These are phyloP conservation scores for Marvania coccoides DNA, from an alignment of 139 green algal species.

Conservation along the genomic window DNA sequence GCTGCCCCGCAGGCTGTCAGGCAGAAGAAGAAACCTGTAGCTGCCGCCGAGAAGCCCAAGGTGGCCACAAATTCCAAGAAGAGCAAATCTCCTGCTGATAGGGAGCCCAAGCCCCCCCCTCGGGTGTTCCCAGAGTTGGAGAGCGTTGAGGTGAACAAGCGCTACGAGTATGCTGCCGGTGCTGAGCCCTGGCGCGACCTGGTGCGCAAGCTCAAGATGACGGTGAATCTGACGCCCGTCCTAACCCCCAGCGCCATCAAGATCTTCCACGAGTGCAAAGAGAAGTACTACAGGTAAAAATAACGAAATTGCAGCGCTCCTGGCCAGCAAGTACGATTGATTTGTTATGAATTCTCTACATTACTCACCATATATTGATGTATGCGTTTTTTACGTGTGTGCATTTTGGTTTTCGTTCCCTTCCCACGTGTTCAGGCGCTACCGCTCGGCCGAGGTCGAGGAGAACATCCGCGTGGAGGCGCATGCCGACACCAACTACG, in stretches of 20 bases:
- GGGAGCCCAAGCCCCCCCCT: not conserved
- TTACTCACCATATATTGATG: too few species aligned
- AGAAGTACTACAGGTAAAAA: conserved; percentile 4
- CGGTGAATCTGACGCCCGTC: not conserved
- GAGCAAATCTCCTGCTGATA: not conserved
- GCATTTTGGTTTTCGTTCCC: too few species aligned
- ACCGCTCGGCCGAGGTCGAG: not conserved
- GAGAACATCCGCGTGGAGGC: conserved; percentile 1
- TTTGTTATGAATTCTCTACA: too few species aligned
- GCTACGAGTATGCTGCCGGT: conserved; percentile 1
- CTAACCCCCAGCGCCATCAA: not conserved
- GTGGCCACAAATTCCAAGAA: too few species aligned
- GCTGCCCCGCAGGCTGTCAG: not conserved
- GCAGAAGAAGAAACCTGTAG: too few species aligned
- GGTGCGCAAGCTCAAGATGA: not conserved
- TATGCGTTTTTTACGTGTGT: too few species aligned
- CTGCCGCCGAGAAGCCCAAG: too few species aligned
- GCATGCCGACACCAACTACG: not conserved
- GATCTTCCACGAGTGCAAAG: not conserved
- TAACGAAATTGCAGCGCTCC: too few species aligned
- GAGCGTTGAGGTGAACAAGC: not conserved
- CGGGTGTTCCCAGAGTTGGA: too few species aligned
- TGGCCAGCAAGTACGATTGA: too few species aligned
- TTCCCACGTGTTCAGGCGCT: too few species aligned
- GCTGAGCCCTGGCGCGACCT: conserved; percentile 21